These are phyloP conservation scores for Dinochytrium kinnereticum DNA, from an alignment of 371 early-diverging fungal species.

Conservation along the genomic window DNA sequence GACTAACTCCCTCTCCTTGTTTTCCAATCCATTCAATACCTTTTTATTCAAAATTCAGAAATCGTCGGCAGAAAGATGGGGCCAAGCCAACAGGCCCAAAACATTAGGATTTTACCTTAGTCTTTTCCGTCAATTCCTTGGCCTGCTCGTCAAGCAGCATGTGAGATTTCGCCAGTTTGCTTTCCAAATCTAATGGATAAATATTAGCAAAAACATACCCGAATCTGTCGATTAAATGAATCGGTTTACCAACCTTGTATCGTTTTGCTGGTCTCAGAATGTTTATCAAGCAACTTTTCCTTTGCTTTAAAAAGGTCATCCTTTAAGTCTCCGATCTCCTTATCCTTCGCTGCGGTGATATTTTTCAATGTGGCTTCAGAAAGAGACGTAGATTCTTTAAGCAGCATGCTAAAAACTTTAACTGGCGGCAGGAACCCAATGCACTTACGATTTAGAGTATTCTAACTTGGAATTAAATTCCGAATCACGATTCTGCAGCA, in stretches of 20 bases:
- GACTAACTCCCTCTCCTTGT: conserved; percentile 40
- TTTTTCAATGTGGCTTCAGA: background rate
- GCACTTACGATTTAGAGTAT: background rate
- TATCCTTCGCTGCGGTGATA: background rate
- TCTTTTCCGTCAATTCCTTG: conserved; percentile 20
- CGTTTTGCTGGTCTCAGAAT: background rate
- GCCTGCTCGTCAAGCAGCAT: background rate
- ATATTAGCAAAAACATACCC: too few species aligned
- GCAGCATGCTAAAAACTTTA: background rate
- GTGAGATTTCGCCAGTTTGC: background rate
- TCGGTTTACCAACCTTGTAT: conserved; percentile 1
- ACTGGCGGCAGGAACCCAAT: background rate
- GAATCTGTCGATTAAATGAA: too few species aligned
- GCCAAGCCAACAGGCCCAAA: background rate
- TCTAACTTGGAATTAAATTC: background rate
- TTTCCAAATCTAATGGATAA: conserved; percentile 1
- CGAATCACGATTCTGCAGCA: conserved; percentile 5
- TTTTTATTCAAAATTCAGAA: too few species aligned
- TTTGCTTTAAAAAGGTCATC: background rate
- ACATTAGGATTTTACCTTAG: conserved; percentile 1
- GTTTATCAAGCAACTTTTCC: background rate
- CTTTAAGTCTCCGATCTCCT: conserved; percentile 13
- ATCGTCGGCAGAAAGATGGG: background rate
- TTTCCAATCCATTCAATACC: too few species aligned
- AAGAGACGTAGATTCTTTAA: background rate